Evolutionary conservation across 75 land plant species (phyloP).

Genomic region (Pseudotsuga menziesii): DNA sequence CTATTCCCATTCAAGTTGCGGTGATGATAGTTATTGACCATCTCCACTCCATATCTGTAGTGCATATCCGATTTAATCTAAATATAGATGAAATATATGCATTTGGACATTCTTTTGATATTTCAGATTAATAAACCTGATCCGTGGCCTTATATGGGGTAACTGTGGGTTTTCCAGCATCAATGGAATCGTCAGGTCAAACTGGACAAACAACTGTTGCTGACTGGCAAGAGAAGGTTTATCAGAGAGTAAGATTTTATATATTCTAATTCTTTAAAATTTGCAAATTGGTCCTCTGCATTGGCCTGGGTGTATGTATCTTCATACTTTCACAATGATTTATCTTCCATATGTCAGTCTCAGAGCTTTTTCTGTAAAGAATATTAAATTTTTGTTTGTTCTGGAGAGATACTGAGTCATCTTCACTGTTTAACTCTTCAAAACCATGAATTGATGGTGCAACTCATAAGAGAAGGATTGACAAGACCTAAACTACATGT

Average conservation of each 20-base stretch:
- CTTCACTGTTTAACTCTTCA: no score
- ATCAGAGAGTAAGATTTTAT: no score
- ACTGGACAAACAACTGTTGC: not conserved
- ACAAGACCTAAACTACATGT: no score
- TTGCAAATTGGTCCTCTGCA: no score
- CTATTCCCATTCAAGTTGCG: not conserved
- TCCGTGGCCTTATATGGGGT: not conserved
- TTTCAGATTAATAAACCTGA: not conserved
- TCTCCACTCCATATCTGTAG: not conserved
- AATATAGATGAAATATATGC: not conserved
- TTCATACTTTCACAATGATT: no score
- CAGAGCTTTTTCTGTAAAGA: no score
- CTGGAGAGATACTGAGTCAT: no score
- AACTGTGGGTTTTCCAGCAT: constrained; percentile 7
- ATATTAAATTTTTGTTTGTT: no score
- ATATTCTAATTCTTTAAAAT: no score
- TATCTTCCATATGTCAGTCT: no score
- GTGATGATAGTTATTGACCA: not conserved
- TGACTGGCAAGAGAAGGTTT: not conserved
- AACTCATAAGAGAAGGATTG: no score
- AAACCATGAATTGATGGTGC: not conserved
- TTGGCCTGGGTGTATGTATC: no score
- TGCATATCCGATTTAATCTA: not conserved
- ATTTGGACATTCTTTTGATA: not conserved
- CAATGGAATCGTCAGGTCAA: constrained; percentile 8